Conservation (phyloP, 2,329 filamentous ascomycete species). For the Colletotrichum tamarilloi region DNA sequence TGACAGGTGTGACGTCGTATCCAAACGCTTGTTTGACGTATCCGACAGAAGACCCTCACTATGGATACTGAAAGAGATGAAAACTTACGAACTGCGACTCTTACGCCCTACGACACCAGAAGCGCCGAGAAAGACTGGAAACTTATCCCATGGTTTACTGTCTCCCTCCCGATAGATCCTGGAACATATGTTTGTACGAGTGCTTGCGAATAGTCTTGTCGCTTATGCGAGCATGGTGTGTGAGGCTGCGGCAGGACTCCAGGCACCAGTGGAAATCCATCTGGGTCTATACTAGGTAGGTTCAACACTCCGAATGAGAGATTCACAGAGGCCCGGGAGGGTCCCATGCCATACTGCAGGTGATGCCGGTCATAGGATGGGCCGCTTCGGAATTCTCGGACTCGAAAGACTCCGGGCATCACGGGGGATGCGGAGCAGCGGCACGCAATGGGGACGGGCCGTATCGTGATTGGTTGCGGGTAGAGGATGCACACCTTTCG, state of each 20-base stretch:
- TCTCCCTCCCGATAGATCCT: not conserved
- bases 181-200: not conserved
- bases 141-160: not conserved
- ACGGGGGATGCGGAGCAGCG: conserved; percentile 22
- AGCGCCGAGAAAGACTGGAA: not conserved
- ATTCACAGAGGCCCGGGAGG: not conserved
- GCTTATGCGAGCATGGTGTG: not conserved
- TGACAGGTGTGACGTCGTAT: not conserved
- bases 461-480: conserved; percentile 13
- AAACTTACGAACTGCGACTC: not conserved
- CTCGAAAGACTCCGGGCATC: not conserved
- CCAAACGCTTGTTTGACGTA: conserved; percentile 11
- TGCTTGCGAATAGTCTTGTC: not conserved
- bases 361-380: conserved; percentile 1
- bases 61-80: not conserved
- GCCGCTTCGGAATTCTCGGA: conserved; percentile 17
- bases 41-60: not conserved
- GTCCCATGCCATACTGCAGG: not conserved
- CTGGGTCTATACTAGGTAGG: not conserved
- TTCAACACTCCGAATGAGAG: not conserved
- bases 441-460: conserved; percentile 1
- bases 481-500: not conserved
- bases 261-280: not conserved
- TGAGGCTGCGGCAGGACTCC: not conserved
- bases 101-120: not conserved